phyloP scores from a whole-genome alignment of 169 alveolate species.

The Cryptosporidium ubiquitum region DNA sequence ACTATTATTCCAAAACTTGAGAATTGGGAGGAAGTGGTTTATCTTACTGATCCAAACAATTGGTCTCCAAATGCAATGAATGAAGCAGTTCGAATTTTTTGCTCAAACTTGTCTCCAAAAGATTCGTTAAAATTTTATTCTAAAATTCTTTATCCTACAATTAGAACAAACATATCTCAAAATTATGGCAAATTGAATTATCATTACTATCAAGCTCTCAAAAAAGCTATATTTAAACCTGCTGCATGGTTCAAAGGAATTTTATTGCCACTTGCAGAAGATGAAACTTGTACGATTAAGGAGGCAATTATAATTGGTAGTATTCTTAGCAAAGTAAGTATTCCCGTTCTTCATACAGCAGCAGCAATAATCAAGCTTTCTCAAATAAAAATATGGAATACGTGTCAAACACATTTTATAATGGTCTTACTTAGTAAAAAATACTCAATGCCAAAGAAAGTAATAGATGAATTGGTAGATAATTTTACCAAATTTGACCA shows the following conservation, averaged over 20 bases:
- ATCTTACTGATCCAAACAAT: conserved; percentile 91
- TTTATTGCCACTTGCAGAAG: conserved; percentile 90
- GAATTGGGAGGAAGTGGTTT: conserved; percentile 93
- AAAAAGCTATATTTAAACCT: conserved; percentile 94
- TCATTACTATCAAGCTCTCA: conserved; percentile 92
- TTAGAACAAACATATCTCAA: conserved; percentile 85
- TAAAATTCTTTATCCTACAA: conserved; percentile 87
- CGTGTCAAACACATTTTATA: conserved; percentile 89
- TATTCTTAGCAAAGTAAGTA: conserved; percentile 88
- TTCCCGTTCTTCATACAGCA: conserved; percentile 92
- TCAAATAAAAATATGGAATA: conserved; percentile 87
- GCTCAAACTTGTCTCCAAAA: conserved; percentile 87
- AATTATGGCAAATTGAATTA: conserved; percentile 90
- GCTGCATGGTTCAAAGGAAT: conserved; percentile 96
- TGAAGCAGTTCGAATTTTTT: conserved; percentile 91
- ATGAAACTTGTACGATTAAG: conserved; percentile 89
- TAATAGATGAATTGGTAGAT: conserved; percentile 84
- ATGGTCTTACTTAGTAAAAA: conserved; percentile 91
- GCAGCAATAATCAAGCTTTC: conserved; percentile 91
- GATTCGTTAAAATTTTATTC: conserved; percentile 84
- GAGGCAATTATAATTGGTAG: conserved; percentile 96
- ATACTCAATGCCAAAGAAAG: conserved; percentile 92
- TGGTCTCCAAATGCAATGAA: conserved; percentile 95
- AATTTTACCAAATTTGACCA: conserved; percentile 83
- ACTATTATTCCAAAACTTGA: conserved; percentile 90